Conservation (phyloP, 78 protist species). For the Protostelium mycophagum region DNA sequence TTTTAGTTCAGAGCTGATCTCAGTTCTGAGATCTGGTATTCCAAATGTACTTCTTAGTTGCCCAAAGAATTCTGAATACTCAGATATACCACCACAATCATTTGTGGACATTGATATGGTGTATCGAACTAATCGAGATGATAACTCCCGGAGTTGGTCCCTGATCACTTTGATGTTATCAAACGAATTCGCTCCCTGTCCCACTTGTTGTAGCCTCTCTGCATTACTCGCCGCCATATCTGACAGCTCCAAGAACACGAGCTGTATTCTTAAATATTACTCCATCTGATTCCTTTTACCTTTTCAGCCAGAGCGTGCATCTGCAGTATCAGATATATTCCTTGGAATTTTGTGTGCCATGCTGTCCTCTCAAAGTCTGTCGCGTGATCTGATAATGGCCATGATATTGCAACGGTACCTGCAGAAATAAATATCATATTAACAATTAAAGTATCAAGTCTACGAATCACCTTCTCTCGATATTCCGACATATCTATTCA, state of each 20-base stretch:
- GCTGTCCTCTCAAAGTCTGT: background rate
- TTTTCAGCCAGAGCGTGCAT: conserved; percentile 18
- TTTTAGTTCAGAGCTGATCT: background rate
- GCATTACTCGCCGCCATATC: conserved; percentile 25
- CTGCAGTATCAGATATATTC: conserved; percentile 17
- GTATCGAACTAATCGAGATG: conserved; percentile 16
- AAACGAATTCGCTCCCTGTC: background rate
- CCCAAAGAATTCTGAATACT: conserved; percentile 21
- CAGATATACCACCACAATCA: conserved; percentile 30
- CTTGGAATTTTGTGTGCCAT: conserved; percentile 36
- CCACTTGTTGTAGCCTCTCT: conserved; percentile 8
- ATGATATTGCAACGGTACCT: background rate
- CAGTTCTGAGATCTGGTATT: conserved; percentile 26
- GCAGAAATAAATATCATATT: no score
- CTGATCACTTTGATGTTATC: conserved; percentile 3
- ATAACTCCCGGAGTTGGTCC: conserved; percentile 9
- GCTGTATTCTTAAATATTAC: background rate
- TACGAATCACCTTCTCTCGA: conserved; percentile 31
- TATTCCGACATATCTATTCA: conserved; percentile 29
- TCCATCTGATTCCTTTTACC: background rate
- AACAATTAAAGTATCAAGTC: no score
- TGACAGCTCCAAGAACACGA: conserved; percentile 19
- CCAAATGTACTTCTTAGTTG: conserved; percentile 20
- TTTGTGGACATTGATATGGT: conserved; percentile 16
- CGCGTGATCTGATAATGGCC: background rate